phyloP scores from a whole-genome alignment of 371 early-diverging fungal genomes.

The Mortierella sp. region DNA sequence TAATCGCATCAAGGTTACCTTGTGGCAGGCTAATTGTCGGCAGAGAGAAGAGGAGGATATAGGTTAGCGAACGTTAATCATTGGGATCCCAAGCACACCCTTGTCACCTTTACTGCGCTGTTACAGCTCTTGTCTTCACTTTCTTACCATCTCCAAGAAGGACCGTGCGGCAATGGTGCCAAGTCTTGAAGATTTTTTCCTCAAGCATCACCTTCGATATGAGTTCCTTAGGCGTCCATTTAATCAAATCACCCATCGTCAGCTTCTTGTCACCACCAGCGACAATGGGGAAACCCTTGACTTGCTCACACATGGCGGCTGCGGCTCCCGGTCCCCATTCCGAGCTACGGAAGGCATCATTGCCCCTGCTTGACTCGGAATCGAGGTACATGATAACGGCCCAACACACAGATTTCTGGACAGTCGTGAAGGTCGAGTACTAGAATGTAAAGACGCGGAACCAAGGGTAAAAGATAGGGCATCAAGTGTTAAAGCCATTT shows the following conservation, averaged over 20 bases:
- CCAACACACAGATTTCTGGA: conserved; percentile 38
- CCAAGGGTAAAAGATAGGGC: background rate
- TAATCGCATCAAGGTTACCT: background rate
- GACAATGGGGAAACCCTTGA: conserved; percentile 27
- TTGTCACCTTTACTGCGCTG: too few species aligned
- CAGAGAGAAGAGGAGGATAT: too few species aligned
- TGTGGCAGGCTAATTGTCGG: background rate
- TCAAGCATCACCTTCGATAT: conserved; percentile 44
- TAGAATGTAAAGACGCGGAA: background rate
- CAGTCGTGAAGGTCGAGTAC: conserved; percentile 43
- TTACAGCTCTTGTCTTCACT: too few species aligned
- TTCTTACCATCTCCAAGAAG: conserved; percentile 36
- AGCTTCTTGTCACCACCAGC: background rate
- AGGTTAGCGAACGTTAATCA: background rate
- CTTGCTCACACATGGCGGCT: conserved; percentile 34
- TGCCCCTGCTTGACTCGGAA: conserved; percentile 24
- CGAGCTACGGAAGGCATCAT: conserved; percentile 33
- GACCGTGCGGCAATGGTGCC: conserved; percentile 32
- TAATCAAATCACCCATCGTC: conserved; percentile 32
- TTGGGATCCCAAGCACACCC: too few species aligned
- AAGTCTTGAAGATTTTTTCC: conserved; percentile 36
- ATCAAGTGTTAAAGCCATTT: too few species aligned
- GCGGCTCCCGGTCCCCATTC: conserved; percentile 49
- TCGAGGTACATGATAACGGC: conserved; percentile 27
- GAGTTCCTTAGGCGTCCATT: conserved; percentile 21